Evolutionary conservation across 179 eudicot species (phyloP).

Genomic region (Dionaea muscipula): DNA sequence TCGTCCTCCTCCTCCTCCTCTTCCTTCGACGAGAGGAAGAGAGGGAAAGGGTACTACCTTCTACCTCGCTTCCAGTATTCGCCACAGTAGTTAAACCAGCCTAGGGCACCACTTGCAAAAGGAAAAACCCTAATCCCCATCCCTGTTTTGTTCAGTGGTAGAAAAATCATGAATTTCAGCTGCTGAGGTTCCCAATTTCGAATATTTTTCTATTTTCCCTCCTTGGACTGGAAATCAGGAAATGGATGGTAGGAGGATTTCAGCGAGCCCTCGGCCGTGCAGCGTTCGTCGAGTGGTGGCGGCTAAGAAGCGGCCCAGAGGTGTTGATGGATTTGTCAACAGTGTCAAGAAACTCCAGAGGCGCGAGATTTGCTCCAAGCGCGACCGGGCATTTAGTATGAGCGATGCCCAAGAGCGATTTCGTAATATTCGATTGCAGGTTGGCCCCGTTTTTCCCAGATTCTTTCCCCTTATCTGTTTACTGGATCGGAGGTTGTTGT

Average conservation of each 20-base stretch:
- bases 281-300: conserved; percentile 55
- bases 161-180: no score
- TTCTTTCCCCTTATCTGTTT: neutral
- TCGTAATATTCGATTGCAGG: conserved; percentile 71
- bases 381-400: conserved; percentile 54
- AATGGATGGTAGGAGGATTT: conserved; percentile 76
- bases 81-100: no score
- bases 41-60: no score
- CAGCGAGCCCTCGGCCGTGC: conserved; percentile 77
- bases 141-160: no score
- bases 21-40: no score
- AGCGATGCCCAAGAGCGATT: conserved; percentile 75
- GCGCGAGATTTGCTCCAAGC: conserved; percentile 71
- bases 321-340: conserved; percentile 57
- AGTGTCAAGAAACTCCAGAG: conserved; percentile 73
- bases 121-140: no score
- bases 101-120: no score
- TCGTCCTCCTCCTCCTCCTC: no score
- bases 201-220: no score
- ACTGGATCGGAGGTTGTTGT: neutral
- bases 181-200: no score
- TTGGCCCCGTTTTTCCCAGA: conserved; percentile 8
- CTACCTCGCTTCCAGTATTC: no score
- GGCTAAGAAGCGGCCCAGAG: conserved; percentile 56
- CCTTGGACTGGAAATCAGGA: no score